Percentiles rank a stretch among this genome's conserved stretches.
phyloP scores from a whole-genome alignment of 805 yeast species.

The Candida ortonii region DNA sequence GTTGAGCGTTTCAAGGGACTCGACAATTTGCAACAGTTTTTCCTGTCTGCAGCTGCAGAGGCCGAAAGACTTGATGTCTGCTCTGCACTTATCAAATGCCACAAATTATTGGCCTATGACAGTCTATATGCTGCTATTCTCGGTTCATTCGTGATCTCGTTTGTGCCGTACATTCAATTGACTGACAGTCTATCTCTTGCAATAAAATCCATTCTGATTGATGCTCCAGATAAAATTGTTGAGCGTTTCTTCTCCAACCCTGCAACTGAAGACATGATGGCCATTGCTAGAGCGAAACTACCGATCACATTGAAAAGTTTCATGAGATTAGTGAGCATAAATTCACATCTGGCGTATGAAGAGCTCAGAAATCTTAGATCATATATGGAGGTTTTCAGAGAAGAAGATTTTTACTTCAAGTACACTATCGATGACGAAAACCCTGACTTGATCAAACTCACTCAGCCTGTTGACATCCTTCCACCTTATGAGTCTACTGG shows the following conservation, averaged over 20 bases:
- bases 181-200: conserved; percentile 44
- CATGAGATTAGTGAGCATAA: conserved; percentile 56
- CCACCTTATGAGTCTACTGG: conserved; percentile 51
- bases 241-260: conserved; percentile 45
- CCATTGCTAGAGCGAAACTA: conserved; percentile 66
- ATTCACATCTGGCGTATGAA: conserved; percentile 63
- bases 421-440: conserved; percentile 50
- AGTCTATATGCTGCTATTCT: conserved; percentile 48
- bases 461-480: conserved; percentile 39
- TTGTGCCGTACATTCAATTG: conserved; percentile 48
- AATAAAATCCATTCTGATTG: conserved; percentile 40
- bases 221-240: conserved; percentile 44
- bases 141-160: conserved; percentile 42
- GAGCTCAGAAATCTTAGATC: conserved; percentile 59
- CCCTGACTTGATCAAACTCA: conserved; percentile 46
- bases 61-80: conserved; percentile 45
- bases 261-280: conserved; percentile 42
- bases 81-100: conserved; percentile 39
- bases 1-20: conserved; percentile 18
- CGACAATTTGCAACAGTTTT: conserved; percentile 24
- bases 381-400: conserved; percentile 51
- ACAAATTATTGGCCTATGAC: conserved; percentile 46
- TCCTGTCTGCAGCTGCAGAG: conserved; percentile 37
- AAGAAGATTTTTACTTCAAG: conserved; percentile 36
- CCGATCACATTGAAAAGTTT: conserved; percentile 65